Evolutionary conservation across 2,329 filamentous ascomycete species (phyloP), one percentile per base, ranked within the genome.

Genomic region (Stylonectria norvegica): DNA sequence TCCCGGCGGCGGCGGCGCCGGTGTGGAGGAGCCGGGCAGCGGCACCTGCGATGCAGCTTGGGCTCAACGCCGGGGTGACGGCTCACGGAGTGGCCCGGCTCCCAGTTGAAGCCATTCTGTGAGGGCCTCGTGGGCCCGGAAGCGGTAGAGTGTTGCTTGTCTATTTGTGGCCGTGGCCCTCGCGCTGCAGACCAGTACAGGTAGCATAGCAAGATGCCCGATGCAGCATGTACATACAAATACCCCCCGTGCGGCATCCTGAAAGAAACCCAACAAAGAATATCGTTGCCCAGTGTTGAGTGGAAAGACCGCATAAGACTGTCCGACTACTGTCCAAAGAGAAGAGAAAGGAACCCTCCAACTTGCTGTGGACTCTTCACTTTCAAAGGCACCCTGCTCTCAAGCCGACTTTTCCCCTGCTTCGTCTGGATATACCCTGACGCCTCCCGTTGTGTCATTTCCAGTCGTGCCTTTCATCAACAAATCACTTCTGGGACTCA

Each of bases 21-120:
- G 34, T 14, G 27, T 20, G 37, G 34, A 19, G 18, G 33, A 34
- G 35, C 40, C 49, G 50, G 52, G 40, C 47, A 53, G 55, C 54
- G 46, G 43, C 57, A 51, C 47, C 45, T 55, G 45, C 50, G 46
- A 50, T 56, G 49, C 55, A 56, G 50, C 47, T 54, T 52, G 45
- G 43, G 40, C 53, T 49, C 43, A 42, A 42, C 42, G 23, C 39
- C 43, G 40, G 40, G 42, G 40, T 39, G 45, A 48, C 43, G 42
- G 50, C 43, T 38, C 50, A 48, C 53, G 43, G 38, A 41, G 46
- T 42, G 48, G 42, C 42, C 52, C 47, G 48, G 49, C 52, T 49
- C 43, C 43, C 37, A 49, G 25, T 42, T 27, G 44, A 46, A 36
- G 34, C 36, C 45, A 33, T 34, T 34, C 42, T 36, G 27, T 43